Evolutionary conservation across 495 filamentous ascomycete genomes (phyloP).

Genomic region (Neurospora sp.): DNA sequence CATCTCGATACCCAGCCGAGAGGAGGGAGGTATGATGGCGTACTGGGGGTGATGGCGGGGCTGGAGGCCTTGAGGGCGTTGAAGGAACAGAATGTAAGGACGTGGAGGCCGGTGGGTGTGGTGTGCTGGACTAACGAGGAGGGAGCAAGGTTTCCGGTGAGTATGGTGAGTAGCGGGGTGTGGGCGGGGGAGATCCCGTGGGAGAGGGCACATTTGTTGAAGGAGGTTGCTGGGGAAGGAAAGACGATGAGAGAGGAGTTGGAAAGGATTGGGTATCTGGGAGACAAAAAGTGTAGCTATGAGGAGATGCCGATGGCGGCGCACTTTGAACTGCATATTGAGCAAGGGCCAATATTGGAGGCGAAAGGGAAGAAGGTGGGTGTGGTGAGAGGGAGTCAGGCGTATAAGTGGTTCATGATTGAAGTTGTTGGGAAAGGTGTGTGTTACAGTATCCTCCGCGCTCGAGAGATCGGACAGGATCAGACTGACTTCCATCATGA

Average conservation of each 20-base stretch:
- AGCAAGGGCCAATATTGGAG: slow-evolving; percentile 67
- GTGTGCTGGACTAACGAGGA: slow-evolving; percentile 86
- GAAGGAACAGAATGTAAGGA: slow-evolving; percentile 58
- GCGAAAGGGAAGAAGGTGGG: slow-evolving; percentile 48
- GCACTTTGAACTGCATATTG: slow-evolving; percentile 78
- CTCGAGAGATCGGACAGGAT: too few relatives aligned
- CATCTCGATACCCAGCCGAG: slow-evolving; percentile 74
- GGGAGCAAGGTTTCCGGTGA: slow-evolving; percentile 69
- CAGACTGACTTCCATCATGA: not conserved
- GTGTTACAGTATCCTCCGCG: too few relatives aligned
- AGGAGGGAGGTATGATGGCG: slow-evolving; percentile 69
- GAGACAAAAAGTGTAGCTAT: slow-evolving; percentile 45
- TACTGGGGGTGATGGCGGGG: slow-evolving; percentile 62
- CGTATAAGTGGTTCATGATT: slow-evolving; percentile 63
- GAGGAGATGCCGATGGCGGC: slow-evolving; percentile 60
- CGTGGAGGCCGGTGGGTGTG: slow-evolving; percentile 59
- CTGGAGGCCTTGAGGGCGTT: slow-evolving; percentile 62
- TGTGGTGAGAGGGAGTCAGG: slow-evolving; percentile 60
- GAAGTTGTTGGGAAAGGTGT: slow-evolving; percentile 52
- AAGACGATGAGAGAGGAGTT: slow-evolving; percentile 61
- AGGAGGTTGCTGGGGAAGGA: slow-evolving; percentile 37
- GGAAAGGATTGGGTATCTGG: slow-evolving; percentile 62
- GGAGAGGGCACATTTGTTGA: slow-evolving; percentile 45
- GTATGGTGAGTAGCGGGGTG: slow-evolving; percentile 67
- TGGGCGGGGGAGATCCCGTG: slow-evolving; percentile 62